Evolutionary conservation across 495 filamentous ascomycete species (phyloP).

Genomic region (Lasiosphaeris hirsuta): DNA sequence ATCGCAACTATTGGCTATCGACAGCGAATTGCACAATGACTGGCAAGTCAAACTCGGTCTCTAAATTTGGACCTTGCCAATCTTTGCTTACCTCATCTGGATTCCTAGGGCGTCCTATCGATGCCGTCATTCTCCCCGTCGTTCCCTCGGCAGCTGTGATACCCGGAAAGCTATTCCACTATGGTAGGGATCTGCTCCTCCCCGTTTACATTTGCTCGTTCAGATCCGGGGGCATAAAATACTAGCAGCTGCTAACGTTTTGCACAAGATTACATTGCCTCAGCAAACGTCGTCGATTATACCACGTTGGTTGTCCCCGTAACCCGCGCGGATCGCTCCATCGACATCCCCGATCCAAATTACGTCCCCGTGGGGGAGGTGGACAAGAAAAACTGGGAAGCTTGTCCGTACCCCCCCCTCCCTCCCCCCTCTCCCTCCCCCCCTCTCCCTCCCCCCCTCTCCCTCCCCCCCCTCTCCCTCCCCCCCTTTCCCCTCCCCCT

Average conservation of each 20-base stretch:
- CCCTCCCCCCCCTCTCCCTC: too few species aligned
- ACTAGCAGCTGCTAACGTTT: too few species aligned
- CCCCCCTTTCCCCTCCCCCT: too few species aligned
- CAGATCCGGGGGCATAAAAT: too few species aligned
- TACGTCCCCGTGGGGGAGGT: neutral
- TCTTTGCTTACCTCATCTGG: too few species aligned
- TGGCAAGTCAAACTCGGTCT: too few species aligned
- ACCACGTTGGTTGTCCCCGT: neutral
- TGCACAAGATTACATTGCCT: neutral
- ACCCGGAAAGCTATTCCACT: neutral
- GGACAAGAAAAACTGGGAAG: neutral
- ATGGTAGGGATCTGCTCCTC: neutral
- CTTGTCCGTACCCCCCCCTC: neutral
- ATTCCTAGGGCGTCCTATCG: neutral
- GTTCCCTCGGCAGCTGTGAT: neutral
- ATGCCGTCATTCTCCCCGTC: neutral
- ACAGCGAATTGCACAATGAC: neutral
- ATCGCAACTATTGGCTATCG: neutral
- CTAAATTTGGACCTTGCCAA: too few species aligned
- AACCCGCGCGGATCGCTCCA: neutral
- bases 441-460: too few species aligned
- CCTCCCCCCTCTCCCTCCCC: too few species aligned
- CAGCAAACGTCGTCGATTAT: neutral
- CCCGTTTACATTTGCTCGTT: too few species aligned
- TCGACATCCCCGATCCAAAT: neutral